Conservation (phyloP, 305 asterid genomes). For the Fraxinus greggii region DNA sequence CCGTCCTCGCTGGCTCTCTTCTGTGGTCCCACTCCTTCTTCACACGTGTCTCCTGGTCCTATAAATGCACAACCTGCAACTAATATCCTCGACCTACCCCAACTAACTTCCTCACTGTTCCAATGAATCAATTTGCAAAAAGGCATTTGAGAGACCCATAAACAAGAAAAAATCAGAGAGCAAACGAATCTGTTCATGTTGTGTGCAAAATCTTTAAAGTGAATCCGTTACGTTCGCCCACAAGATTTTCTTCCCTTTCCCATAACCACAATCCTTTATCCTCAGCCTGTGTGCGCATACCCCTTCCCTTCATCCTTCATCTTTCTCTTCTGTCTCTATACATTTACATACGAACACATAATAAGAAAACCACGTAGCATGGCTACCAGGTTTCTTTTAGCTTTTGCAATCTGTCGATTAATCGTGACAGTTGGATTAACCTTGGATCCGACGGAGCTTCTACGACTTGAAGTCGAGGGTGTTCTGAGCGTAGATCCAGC, state of each 20-base stretch:
- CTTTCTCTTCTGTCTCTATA: background rate
- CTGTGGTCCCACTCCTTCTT: constrained; percentile 1
- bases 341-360: background rate
- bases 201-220: constrained; percentile 54
- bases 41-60: constrained; percentile 56
- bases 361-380: constrained; percentile 9
- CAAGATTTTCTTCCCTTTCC: constrained; percentile 32
- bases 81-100: constrained; percentile 32
- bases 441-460: constrained; percentile 47
- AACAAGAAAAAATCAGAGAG: background rate
- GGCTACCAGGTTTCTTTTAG: constrained; percentile 50
- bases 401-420: constrained; percentile 60
- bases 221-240: constrained; percentile 45
- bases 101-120: background rate
- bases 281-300: constrained; percentile 19
- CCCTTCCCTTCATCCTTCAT: constrained; percentile 12
- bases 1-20: background rate
- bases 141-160: background rate
- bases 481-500: constrained; percentile 45
- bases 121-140: background rate
- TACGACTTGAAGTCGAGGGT: constrained; percentile 40
- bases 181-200: constrained; percentile 47
- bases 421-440: constrained; percentile 66
- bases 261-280: background rate
- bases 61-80: constrained; percentile 59